A percentile compares a stretch with the other conserved stretches of the same genome.
These are phyloP conservation scores for Volvox carteri DNA, from an alignment of 163 green algal species.

Conservation along the genomic window DNA sequence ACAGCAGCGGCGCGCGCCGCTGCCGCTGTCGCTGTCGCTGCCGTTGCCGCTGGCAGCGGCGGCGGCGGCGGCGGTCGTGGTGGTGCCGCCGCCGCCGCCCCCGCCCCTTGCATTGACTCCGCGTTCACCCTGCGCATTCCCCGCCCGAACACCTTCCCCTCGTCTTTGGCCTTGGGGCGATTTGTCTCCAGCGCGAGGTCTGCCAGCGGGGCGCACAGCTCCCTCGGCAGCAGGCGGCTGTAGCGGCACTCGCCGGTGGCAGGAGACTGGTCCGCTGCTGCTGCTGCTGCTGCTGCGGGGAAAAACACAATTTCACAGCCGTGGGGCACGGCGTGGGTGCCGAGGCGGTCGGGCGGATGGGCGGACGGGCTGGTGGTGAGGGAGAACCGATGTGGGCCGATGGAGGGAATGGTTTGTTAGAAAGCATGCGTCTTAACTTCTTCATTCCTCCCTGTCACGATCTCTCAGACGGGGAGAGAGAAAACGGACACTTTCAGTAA, in stretches of 20 bases:
- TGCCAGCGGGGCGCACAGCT: conserved; percentile 37
- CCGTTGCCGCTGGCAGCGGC: neutral
- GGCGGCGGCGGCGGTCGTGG: neutral
- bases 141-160: conserved; percentile 70
- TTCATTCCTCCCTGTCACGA: too few relatives aligned
- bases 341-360: neutral
- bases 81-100: neutral
- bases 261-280: too few relatives aligned
- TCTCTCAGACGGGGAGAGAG: too few relatives aligned
- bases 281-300: too few relatives aligned
- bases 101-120: neutral
- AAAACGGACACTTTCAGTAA: too few relatives aligned
- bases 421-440: too few relatives aligned
- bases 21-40: neutral
- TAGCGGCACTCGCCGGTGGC: too few relatives aligned
- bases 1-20: neutral
- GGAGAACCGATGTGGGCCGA: too few relatives aligned
- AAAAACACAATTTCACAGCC: too few relatives aligned
- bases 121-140: conserved; percentile 65
- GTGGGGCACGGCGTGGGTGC: neutral
- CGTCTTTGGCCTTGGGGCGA: conserved; percentile 58
- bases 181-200: conserved; percentile 29
- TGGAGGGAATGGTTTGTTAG: too few relatives aligned
- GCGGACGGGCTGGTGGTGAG: neutral
- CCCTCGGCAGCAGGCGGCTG: conserved; percentile 29